Percentiles rank a stretch among this genome's conserved stretches.
Conservation (phyloP, 2,329 filamentous ascomycete species). For the Colletotrichum nymphaeae region DNA sequence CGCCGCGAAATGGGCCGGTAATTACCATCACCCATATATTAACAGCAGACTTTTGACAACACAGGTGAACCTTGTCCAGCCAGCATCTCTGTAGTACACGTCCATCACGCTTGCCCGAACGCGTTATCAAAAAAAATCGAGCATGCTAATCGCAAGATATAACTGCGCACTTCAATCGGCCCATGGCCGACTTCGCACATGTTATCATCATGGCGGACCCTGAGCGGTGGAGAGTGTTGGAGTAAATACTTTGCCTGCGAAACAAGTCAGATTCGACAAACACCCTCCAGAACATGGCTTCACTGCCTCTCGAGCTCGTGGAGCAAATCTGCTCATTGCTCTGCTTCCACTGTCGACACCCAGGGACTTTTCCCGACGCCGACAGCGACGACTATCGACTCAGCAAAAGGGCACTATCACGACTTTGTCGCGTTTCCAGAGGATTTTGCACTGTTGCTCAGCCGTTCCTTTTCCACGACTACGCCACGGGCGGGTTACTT, state of each 20-base stretch:
- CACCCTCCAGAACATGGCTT: neutral
- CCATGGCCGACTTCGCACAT: neutral
- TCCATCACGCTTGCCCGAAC: neutral
- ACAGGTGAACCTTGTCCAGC: neutral
- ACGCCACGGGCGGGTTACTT: conserved; percentile 1
- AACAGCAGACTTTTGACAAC: neutral
- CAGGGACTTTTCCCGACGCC: neutral
- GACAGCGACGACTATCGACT: neutral
- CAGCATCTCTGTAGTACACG: neutral
- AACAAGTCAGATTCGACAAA: neutral
- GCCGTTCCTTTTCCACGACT: conserved; percentile 29
- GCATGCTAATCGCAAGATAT: neutral
- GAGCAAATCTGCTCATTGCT: conserved; percentile 19
- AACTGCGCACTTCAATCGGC: neutral
- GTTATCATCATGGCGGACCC: neutral
- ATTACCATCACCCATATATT: neutral
- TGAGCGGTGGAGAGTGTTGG: neutral
- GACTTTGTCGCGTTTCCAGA: conserved; percentile 18
- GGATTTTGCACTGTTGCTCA: conserved; percentile 17
- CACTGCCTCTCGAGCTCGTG: conserved; percentile 26
- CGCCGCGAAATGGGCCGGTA: neutral
- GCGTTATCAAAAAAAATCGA: neutral
- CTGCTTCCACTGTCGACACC: conserved; percentile 15
- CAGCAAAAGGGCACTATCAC: neutral
- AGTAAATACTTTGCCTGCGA: too few species aligned